Conservation (phyloP, 1,284 basidiomycete species). For the Heliocybe sulcata region DNA sequence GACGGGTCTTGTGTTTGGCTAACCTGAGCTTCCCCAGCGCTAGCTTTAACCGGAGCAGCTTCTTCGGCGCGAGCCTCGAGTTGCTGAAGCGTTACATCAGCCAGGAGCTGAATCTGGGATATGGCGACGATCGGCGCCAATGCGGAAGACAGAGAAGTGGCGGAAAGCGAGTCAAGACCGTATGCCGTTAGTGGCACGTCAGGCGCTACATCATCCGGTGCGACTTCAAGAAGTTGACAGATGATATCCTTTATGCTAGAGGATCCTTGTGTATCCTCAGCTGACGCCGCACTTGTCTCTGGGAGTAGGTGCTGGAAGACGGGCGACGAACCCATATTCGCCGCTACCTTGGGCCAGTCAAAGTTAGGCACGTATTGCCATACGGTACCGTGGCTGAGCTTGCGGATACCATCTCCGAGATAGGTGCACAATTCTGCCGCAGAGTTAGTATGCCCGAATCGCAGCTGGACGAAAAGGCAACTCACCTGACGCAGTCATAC, state of each 20-base stretch:
- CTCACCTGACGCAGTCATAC: slow-evolving; percentile 22
- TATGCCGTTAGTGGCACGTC: slow-evolving; percentile 33
- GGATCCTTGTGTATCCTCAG: slow-evolving; percentile 2
- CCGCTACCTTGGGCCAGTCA: slow-evolving; percentile 20
- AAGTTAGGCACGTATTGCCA: slow-evolving; percentile 24
- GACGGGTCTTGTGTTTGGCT: neutral
- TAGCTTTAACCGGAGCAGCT: neutral
- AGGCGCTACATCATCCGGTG: slow-evolving; percentile 22
- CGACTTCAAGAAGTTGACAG: slow-evolving; percentile 21
- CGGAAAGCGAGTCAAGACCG: slow-evolving; percentile 33
- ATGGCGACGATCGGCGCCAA: slow-evolving; percentile 23
- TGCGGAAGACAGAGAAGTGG: slow-evolving; percentile 24
- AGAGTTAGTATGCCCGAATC: neutral
- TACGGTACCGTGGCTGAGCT: slow-evolving; percentile 14
- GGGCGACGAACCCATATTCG: slow-evolving; percentile 16
- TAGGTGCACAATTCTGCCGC: slow-evolving; percentile 23
- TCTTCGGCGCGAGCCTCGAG: neutral
- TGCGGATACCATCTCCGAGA: slow-evolving; percentile 21
- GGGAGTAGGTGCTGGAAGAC: slow-evolving; percentile 18
- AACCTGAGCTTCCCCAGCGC: neutral
- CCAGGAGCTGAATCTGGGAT: slow-evolving; percentile 30
- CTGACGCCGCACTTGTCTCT: neutral
- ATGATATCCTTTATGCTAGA: slow-evolving; percentile 12
- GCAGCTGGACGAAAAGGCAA: neutral
- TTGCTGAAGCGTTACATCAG: slow-evolving; percentile 21